Base-by-base conservation (phyloP, 108 stramenopile species). In the Stephanodiscus triporus region DNA sequence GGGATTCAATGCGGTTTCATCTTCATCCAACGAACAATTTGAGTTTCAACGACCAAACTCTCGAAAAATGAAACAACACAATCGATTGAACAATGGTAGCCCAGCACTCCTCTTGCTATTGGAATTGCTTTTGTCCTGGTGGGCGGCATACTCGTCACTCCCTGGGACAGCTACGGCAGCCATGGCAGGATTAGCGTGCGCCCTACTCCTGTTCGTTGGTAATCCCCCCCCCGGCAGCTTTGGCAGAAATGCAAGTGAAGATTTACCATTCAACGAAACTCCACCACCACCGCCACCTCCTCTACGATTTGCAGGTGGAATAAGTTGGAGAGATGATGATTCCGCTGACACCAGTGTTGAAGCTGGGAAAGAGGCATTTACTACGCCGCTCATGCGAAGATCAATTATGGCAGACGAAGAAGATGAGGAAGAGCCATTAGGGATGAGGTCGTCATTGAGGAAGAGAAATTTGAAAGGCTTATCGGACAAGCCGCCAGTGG, bases 391-490 rank as follows among this genome's bases (percentile, higher is more conserved):
- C 22, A 81, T 81, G 80, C 42, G 80, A 64, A 74, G 60, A 42
- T 74, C 73, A 23, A 81, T 81, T 34, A 55, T 81, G 34, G 80
- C 48, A 34, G 80, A 81, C 26, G 80, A 81, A 50, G 80, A 81
- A 14, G 80, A 81, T 22, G 80, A 76, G n/a, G 66, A 81, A 16
- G 78, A 79, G 49, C 66, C 40, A n/a, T 43, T 43, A 16, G 69
- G 63, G 26, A 30, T 63, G 19, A 70, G 30, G 63, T 81, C 80
- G 32, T 59, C 43, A 26, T 27, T 81, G 17, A 70, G 80, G 37
- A 81, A 57, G 40, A 67, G 80, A 40, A 63, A 77, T 68, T 60
- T 7, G n/a, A 40, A 30, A 38, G 32, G 27, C 43, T 48, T 40
- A 1, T 42, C 60, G 0, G 51, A 51, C 26, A 76, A 62, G 32